Evolutionary conservation across 805 yeast species (phyloP), one percentile per base, ranked within the genome.

Genomic region (Priceomyces castillae): DNA sequence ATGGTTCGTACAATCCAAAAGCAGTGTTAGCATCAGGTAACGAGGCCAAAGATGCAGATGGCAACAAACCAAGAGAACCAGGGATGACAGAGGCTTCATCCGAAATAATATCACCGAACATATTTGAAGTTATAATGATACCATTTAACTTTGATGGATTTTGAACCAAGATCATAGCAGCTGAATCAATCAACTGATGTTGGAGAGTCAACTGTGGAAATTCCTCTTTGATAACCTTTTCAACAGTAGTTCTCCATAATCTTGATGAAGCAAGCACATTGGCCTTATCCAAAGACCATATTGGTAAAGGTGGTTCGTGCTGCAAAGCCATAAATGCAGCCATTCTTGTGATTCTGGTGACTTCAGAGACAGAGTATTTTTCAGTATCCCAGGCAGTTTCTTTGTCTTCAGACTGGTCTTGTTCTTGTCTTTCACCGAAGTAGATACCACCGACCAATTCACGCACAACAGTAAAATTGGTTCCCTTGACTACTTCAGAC

Each of bases 31-130:
- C 81, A 67, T 92, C 97, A 42, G 99, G 99, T 61, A 94, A 77
- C n/a, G 97, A 89, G 3, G 97, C 94, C 60, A 94, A 79, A 16
- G 98, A 92, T 2, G 99, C 95, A 44, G 97, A 88, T 40, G 99
- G 99, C 52, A 94, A 78, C 53, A 94, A 78, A 48, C 99, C 99
- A 50, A 94, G 76, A 19, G 98, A 92, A 37, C 99, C 99, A 35
- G 99, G 99, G 57, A 94, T 94, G 39, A 90, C 97, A 15, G 95
- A 86, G 23, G 98, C 97, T 74, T 94, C 99, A 66, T 94, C 99
- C 44, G 96, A 86, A 58, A 94, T 88, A 65, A 94, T 94, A 66
- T 94, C 99, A 61, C 99, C 99, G 65, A 94, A 94, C 96, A 94
- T 92, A 73, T 94, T 94, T 57, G 86, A 83, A 36, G 98, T 92